Percentiles rank a stretch among this genome's conserved stretches.
Evolutionary conservation across 169 alveolate genomes (phyloP).

Genomic region (Eimeria zaria): DNA sequence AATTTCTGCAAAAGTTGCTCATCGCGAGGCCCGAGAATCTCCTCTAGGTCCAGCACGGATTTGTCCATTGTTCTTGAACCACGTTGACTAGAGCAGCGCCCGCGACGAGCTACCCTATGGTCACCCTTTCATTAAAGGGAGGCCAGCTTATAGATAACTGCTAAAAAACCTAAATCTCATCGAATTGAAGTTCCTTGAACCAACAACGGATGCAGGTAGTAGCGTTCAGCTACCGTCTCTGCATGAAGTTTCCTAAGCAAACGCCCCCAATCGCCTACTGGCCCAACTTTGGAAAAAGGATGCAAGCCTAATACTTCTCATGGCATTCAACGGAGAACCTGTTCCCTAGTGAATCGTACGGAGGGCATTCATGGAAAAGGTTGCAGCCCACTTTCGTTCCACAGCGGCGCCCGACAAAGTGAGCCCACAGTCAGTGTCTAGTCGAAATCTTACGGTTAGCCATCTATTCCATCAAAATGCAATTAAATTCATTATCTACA

Average conservation of each 20-base stretch:
- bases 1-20: constrained; percentile 63
- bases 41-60: constrained; percentile 66
- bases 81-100: neutral
- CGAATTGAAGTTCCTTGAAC: neutral
- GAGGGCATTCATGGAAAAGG: neutral
- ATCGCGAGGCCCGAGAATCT: constrained; percentile 68
- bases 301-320: neutral
- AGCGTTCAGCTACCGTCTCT: neutral
- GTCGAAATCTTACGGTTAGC: too few species aligned
- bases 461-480: neutral
- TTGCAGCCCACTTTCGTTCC: neutral
- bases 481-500: too few species aligned
- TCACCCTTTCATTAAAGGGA: neutral
- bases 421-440: neutral
- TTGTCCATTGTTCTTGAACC: constrained; percentile 32
- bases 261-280: neutral
- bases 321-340: neutral
- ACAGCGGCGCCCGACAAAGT: neutral
- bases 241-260: neutral
- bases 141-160: neutral
- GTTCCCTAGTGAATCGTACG: neutral
- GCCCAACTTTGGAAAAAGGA: neutral
- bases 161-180: neutral
- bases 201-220: neutral
- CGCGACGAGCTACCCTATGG: neutral